Conservation (phyloP, 306 rosid species). For the Prunus campanulata region DNA sequence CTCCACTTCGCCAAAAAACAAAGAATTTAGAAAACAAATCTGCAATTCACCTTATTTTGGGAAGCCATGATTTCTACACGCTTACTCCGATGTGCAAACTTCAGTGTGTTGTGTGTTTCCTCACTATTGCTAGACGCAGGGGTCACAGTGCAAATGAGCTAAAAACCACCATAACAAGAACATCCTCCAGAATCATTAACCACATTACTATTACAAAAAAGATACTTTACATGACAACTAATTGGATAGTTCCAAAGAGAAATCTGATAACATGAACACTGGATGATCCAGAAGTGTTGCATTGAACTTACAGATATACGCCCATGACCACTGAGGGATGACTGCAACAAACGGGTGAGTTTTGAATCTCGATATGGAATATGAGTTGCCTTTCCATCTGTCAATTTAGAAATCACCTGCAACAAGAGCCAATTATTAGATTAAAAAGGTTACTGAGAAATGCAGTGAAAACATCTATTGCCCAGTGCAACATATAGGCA, state of each 20-base stretch:
- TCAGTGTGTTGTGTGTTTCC: conserved; percentile 57
- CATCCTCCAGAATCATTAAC: conserved; percentile 11
- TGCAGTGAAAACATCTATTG: not conserved
- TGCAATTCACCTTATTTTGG: conserved; percentile 49
- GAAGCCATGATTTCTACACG: conserved; percentile 56
- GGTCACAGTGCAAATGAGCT: conserved; percentile 60
- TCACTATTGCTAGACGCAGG: conserved; percentile 61
- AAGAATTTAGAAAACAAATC: not conserved
- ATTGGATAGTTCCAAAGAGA: conserved; percentile 1
- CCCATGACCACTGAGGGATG: conserved; percentile 62
- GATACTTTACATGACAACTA: not conserved
- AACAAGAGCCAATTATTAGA: conserved; percentile 13
- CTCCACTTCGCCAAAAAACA: not conserved
- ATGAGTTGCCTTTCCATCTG: conserved; percentile 57
- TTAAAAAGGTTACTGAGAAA: not conserved
- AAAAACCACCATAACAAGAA: conserved; percentile 15
- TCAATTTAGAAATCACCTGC: conserved; percentile 61
- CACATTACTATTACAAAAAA: not conserved
- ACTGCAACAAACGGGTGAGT: conserved; percentile 61
- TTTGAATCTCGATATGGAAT: conserved; percentile 62
- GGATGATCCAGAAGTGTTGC: not conserved
- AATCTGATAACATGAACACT: not conserved
- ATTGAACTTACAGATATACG: conserved; percentile 45
- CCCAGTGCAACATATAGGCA: not conserved
- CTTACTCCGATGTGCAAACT: conserved; percentile 64